Evolutionary conservation across 192 early-diverging fungal species (phyloP).

Genomic region (Umbelopsis isabellina): DNA sequence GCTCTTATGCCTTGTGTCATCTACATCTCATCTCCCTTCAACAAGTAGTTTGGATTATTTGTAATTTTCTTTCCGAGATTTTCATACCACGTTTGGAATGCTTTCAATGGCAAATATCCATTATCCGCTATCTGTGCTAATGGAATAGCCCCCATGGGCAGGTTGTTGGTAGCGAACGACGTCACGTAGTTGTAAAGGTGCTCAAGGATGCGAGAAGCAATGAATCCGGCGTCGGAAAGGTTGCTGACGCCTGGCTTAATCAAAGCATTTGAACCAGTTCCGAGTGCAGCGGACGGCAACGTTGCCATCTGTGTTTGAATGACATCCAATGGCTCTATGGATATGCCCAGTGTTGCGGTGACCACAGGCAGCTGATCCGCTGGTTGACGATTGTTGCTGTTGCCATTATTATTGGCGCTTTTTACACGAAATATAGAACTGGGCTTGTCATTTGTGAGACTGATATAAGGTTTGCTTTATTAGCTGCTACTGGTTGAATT

Average conservation of each 20-base stretch:
- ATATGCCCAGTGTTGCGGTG: conserved; percentile 84
- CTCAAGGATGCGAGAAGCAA: conserved; percentile 65
- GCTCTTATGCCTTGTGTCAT: too few relatives aligned
- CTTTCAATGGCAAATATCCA: conserved; percentile 64
- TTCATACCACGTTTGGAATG: conserved; percentile 83
- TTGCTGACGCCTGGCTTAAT: conserved; percentile 24
- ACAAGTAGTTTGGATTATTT: conserved; percentile 62
- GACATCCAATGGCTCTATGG: conserved; percentile 82
- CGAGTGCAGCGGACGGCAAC: conserved; percentile 30
- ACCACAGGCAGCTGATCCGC: conserved; percentile 20
- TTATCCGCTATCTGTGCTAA: conserved; percentile 54
- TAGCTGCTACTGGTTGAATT: neutral
- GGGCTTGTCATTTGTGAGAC: conserved; percentile 81
- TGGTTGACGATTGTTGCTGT: conserved; percentile 16
- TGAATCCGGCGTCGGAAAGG: conserved; percentile 48
- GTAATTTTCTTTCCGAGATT: conserved; percentile 74
- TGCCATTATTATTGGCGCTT: conserved; percentile 1
- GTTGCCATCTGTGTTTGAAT: conserved; percentile 66
- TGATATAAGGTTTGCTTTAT: conserved; percentile 12
- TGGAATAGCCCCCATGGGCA: conserved; percentile 57
- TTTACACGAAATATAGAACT: conserved; percentile 79
- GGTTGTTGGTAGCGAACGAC: conserved; percentile 58
- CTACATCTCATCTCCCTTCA: conserved; percentile 17
- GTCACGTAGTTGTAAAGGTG: conserved; percentile 79
- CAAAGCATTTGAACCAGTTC: conserved; percentile 1